A percentile compares a stretch with the other conserved stretches of the same genome.
phyloP scores from a whole-genome alignment of 768 basidiomycete species.

The Russula sp. region DNA sequence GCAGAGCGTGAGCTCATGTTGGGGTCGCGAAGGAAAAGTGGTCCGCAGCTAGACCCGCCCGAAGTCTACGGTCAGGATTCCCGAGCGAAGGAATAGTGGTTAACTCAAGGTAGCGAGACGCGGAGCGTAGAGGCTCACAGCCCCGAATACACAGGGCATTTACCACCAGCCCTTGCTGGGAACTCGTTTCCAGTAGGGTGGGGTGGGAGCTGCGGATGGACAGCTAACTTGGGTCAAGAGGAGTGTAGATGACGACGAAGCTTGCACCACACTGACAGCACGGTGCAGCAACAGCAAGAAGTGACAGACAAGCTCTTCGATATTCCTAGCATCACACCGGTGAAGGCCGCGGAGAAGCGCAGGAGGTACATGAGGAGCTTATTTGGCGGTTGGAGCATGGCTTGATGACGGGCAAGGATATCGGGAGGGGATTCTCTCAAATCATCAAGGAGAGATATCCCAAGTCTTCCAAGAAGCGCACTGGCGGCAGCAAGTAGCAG shows the following conservation, averaged over 20 bases:
- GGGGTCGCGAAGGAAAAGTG: not conserved
- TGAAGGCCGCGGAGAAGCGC: no score
- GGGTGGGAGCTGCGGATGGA: not conserved
- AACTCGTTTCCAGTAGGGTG: not conserved
- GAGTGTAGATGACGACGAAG: not conserved
- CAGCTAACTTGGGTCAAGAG: not conserved
- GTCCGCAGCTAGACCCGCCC: not conserved
- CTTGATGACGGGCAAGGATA: not conserved
- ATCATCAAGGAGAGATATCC: conserved; percentile 2
- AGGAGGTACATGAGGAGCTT: no score
- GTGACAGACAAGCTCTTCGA: not conserved
- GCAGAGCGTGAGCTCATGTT: no score
- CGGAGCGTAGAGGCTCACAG: not conserved
- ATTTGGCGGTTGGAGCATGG: no score
- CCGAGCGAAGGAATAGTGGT: not conserved
- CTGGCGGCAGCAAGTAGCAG: no score
- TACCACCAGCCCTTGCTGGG: not conserved
- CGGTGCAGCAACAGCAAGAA: no score
- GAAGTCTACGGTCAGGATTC: not conserved
- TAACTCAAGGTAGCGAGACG: not conserved
- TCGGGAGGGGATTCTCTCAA: not conserved
- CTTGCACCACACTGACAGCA: not conserved
- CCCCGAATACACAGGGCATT: not conserved
- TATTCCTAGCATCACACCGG: not conserved
- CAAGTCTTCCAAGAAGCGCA: not conserved